phyloP scores from a whole-genome alignment of 2,329 filamentous ascomycete genomes.

The Aureobasidium sp. region DNA sequence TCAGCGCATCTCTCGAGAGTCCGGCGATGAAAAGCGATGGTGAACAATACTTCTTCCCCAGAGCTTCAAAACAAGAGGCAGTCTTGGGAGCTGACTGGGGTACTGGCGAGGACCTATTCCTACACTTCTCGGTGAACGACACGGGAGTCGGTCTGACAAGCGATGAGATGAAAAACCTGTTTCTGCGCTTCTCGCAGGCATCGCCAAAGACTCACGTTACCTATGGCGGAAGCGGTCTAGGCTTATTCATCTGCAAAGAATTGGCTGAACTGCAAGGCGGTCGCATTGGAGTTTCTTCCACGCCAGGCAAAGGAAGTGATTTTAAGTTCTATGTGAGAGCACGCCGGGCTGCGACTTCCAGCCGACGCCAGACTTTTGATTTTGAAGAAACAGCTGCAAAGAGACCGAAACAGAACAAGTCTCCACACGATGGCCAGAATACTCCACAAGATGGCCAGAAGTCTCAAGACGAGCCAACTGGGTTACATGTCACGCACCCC shows the following conservation, averaged over 20 bases:
- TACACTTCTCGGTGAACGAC: conserved; percentile 30
- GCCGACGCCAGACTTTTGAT: background rate
- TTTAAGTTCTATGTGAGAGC: conserved; percentile 61
- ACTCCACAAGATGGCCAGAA: background rate
- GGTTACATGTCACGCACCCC: background rate
- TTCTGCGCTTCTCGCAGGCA: conserved; percentile 61
- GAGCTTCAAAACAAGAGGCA: conserved; percentile 16
- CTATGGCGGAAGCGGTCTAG: conserved; percentile 61
- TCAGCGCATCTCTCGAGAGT: conserved; percentile 29
- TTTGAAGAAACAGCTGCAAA: background rate
- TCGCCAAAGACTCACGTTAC: conserved; percentile 60
- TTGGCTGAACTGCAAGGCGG: conserved; percentile 62
- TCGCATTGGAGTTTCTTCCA: conserved; percentile 56
- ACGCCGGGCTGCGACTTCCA: conserved; percentile 32
- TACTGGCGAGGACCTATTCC: conserved; percentile 30
- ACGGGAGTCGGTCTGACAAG: conserved; percentile 31
- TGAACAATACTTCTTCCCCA: conserved; percentile 28
- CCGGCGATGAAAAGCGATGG: conserved; percentile 28
- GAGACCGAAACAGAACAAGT: background rate
- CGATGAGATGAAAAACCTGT: conserved; percentile 41
- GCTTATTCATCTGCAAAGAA: conserved; percentile 61
- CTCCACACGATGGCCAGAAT: background rate
- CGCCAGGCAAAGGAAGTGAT: conserved; percentile 50
- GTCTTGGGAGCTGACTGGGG: conserved; percentile 24
- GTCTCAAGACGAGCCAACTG: background rate